Evolutionary conservation across 106 monocot species (phyloP).

Genomic region (Acanthochlamys bracteata): DNA sequence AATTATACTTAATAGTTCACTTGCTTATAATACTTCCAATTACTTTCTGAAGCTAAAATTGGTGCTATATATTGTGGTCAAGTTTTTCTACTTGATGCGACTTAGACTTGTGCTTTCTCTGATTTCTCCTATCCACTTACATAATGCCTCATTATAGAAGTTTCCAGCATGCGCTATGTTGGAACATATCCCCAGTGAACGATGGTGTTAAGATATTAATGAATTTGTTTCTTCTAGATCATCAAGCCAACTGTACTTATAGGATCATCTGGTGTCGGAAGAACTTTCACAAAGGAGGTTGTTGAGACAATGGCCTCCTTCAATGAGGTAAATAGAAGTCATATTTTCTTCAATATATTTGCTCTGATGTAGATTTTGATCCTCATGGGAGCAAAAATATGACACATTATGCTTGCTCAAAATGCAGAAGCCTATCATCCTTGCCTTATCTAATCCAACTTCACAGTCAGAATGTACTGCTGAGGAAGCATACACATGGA

Average conservation of each 20-base stretch:
- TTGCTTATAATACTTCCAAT: no score
- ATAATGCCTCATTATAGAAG: no score
- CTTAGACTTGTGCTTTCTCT: no score
- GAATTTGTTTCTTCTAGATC: constrained; percentile 21
- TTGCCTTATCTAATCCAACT: constrained; percentile 69
- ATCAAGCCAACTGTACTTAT: constrained; percentile 76
- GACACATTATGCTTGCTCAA: background rate
- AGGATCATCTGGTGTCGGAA: constrained; percentile 70
- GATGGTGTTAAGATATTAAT: no score
- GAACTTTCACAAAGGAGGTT: constrained; percentile 86
- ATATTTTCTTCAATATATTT: background rate
- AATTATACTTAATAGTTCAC: no score
- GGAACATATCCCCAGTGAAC: no score
- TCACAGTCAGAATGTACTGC: constrained; percentile 79
- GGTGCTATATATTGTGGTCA: no score
- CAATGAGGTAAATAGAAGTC: constrained; percentile 43
- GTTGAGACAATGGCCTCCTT: constrained; percentile 76
- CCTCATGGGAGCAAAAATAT: background rate
- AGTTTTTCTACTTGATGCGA: no score
- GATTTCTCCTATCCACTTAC: no score
- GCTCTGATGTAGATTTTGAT: background rate
- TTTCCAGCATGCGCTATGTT: no score
- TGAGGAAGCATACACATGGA: constrained; percentile 71
- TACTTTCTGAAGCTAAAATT: no score
- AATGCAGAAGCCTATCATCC: constrained; percentile 60